phyloP scores from a whole-genome alignment of 2,329 filamentous ascomycete genomes.

The Metarhizium album region DNA sequence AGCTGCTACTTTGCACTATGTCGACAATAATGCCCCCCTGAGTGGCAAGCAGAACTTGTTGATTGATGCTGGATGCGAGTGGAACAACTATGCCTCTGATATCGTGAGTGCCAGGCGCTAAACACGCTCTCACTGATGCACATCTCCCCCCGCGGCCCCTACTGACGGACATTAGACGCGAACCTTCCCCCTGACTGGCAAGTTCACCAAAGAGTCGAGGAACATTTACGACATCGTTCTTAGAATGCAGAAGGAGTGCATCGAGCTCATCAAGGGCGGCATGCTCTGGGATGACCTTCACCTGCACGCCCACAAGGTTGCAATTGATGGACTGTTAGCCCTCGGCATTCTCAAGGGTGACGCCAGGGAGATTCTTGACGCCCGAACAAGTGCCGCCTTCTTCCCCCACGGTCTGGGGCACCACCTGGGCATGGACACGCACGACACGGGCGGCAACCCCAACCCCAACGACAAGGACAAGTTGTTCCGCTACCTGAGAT shows the following conservation, averaged over 20 bases:
- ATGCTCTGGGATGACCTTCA: conserved; percentile 77
- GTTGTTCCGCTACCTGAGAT: conserved; percentile 79
- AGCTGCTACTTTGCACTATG: conserved; percentile 80
- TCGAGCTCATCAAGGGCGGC: conserved; percentile 59
- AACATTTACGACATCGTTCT: conserved; percentile 76
- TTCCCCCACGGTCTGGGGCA: conserved; percentile 88
- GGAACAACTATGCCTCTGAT: conserved; percentile 60
- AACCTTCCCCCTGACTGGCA: conserved; percentile 71
- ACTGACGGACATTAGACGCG: conserved; percentile 47
- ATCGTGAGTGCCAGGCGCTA: conserved; percentile 33
- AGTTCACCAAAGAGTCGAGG: conserved; percentile 58
- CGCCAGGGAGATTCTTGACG: conserved; percentile 62
- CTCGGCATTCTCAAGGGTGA: conserved; percentile 64
- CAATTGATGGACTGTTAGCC: conserved; percentile 65
- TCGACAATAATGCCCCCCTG: conserved; percentile 63
- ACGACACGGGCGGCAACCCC: conserved; percentile 72
- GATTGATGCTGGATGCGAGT: conserved; percentile 74
- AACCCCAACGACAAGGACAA: conserved; percentile 70
- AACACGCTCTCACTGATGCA: neutral
- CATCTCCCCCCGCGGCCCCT: no score
- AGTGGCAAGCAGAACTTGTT: conserved; percentile 66
- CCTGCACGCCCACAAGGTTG: conserved; percentile 65
- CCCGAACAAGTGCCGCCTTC: conserved; percentile 77
- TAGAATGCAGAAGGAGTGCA: conserved; percentile 75
- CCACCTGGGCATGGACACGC: conserved; percentile 86